phyloP scores from a whole-genome alignment of 495 filamentous ascomycete species.

The Lasiosphaeriaceae sp. region DNA sequence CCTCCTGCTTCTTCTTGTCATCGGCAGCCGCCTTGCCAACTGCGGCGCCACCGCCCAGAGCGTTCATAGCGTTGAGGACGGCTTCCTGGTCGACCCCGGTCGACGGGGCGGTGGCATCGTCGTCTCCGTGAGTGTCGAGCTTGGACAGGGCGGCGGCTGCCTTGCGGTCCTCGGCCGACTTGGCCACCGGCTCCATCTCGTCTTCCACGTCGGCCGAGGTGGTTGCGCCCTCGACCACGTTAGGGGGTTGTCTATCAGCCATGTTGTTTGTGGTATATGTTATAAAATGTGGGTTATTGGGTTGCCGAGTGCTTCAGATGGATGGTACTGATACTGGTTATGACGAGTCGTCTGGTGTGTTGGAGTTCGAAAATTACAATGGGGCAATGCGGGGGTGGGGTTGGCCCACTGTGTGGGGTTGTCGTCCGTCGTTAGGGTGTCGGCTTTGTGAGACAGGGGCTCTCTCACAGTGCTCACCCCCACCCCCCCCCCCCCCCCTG shows the following conservation, averaged over 20 bases:
- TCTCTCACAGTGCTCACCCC: no score
- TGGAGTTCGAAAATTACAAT: not conserved
- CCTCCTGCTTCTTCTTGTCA: constrained; percentile 34
- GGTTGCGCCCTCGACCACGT: constrained; percentile 55
- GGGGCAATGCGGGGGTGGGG: no score
- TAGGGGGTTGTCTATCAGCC: constrained; percentile 57
- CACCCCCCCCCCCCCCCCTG: no score
- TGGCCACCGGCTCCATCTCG: constrained; percentile 58
- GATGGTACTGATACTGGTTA: no score
- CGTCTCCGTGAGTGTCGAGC: constrained; percentile 62
- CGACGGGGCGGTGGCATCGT: constrained; percentile 44
- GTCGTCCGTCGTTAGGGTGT: no score
- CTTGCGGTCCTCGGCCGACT: constrained; percentile 81
- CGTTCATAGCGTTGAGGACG: constrained; percentile 77
- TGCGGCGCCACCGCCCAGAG: constrained; percentile 44
- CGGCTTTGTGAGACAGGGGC: no score
- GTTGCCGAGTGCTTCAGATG: not conserved
- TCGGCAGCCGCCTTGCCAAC: constrained; percentile 20
- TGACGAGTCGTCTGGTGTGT: not conserved
- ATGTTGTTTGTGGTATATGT: constrained; percentile 30
- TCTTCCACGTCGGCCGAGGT: constrained; percentile 59
- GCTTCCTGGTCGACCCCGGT: constrained; percentile 76
- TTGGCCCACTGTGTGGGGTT: no score
- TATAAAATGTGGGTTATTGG: not conserved
- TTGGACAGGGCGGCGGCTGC: constrained; percentile 79